Evolutionary conservation across 2,329 filamentous ascomycete genomes (phyloP), one percentile per base, ranked within the genome.

Genomic region (Moelleriella libera): DNA sequence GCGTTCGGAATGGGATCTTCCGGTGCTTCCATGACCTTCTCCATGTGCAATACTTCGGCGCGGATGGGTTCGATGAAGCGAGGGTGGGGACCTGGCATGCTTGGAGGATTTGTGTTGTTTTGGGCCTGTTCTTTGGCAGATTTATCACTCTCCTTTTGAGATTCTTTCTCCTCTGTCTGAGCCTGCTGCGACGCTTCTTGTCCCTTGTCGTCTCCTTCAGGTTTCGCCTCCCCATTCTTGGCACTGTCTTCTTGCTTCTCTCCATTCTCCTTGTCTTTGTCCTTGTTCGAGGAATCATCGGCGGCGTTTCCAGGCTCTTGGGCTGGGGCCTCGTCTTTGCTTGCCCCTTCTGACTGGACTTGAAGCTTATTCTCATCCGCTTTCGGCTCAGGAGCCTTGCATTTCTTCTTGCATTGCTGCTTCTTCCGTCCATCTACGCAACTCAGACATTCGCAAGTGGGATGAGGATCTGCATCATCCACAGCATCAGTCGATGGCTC

Each of bases 1-100:
- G 77, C 74, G 54, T 81, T 82, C 10, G 76, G 78, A 2, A 67
- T 65, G 7, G 76, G 76, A 51, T 80, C 76, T 42, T 69, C 62
- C 4, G 64, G 62, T 1, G 60, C 63, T 53, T 79, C 75, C 21
- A 80, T 60, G 2, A 75, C 66, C 50, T 78, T 72, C 55, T 81
- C 76, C 2, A 76, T 67, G 47, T 76, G 68, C 34, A 80, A 57
- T 14, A 76, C 67, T 44, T 74, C 66, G 30, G 72, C 64, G 30
- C 66, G 65, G 41, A 69, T 61, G 2, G 72, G 71, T 52, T 71
- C 61, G 42, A 79, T 63, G 45, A 72, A 63, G 43, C 72, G 66
- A 14, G 60, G 54, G 44, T 63, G 55, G 6, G 63, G 60, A 8
- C 48, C 47, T 14, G 60, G 58, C 29, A 59, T 50, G 12, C 53